These are phyloP conservation scores for Chaetomiaceae sp. DNA, from an alignment of 2,329 filamentous ascomycete species.

Conservation along the genomic window DNA sequence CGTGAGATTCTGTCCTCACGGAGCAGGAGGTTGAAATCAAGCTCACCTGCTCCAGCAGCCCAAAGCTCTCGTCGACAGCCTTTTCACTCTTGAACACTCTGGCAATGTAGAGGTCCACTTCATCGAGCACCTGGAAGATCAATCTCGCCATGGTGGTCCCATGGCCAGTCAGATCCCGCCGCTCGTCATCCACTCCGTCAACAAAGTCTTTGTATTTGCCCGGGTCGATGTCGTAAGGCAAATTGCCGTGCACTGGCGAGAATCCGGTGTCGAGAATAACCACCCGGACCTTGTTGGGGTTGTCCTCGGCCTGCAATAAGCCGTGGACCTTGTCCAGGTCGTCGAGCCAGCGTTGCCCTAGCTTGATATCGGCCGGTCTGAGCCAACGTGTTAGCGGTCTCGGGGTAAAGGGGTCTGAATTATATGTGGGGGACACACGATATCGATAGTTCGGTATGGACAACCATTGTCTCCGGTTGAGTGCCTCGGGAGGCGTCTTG, in stretches of 20 bases:
- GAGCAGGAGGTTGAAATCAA: too few relatives aligned
- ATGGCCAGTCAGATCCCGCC: constrained; percentile 3
- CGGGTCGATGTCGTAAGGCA: not conserved
- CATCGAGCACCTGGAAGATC: not conserved
- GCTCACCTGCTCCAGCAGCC: not conserved
- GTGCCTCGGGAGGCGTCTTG: not conserved
- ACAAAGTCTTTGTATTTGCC: constrained; percentile 10
- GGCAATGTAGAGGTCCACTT: not conserved
- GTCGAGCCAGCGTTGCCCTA: constrained; percentile 7
- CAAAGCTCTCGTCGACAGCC: not conserved
- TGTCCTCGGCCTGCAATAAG: not conserved
- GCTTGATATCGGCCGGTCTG: not conserved
- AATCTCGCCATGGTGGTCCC: constrained; percentile 1
- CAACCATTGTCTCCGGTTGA: not conserved
- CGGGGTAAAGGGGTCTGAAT: not conserved
- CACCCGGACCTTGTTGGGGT: not conserved
- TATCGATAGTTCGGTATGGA: not conserved
- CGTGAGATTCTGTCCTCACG: too few relatives aligned
- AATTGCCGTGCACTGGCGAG: not conserved
- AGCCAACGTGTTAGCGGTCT: not conserved
- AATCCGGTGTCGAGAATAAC: constrained; percentile 4
- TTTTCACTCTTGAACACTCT: not conserved
- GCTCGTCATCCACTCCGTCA: not conserved
- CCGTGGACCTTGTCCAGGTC: constrained; percentile 4
- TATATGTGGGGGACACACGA: not conserved